Base-by-base conservation (phyloP, 2,329 filamentous ascomycete species). In the Alternaria conjuncta region DNA sequence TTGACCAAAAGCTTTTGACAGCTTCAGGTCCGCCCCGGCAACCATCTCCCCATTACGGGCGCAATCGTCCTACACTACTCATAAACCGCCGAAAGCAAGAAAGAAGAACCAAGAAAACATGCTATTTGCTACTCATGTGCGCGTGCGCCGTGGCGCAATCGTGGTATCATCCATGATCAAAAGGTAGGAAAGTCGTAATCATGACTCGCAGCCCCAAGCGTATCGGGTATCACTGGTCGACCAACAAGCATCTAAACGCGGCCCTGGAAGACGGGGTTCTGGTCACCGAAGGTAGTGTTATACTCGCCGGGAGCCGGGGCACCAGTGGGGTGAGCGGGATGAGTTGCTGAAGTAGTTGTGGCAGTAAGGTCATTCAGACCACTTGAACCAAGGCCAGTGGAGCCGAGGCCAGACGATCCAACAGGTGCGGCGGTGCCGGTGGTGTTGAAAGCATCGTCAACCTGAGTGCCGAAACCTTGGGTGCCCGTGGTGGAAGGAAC, bases 231-330 rank as follows among this genome's bases (percentile, higher is more conserved):
- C 64, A 65, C 49, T 46, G 53, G 46, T 32, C 20, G 30, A 46
- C 49, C 32, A 59, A 50, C 45, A 45, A 53, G 46, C 36, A 59
- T 60, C 55, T 78, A 79, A 58, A 70, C 69, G 26, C 68, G 66
- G 43, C 82, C 81, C 54, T 78, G 79, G 69, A 81, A 76, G 44
- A 83, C 82, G 5, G 81, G 81, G 78, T 83, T 83, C 67, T 80
- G 69, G 41, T 75, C 74, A 62, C 81, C 81, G 41, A 83, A 76
- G 3, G 77, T 75, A 55, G 82, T 84, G 75, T 81, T 74, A 65
- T 70, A 72, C 57, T 63, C 32, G 13, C 55, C 49, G 15, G 61
- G 36, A 10, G 66, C 57, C 13, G 67, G 65, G 50, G 58, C 26
- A 11, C 55, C 68, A 23, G 65, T 44, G 45, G 70, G 67, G 20